These are phyloP conservation scores for Paraphoma sp. DNA, from an alignment of 2,329 filamentous ascomycete species.

Conservation along the genomic window DNA sequence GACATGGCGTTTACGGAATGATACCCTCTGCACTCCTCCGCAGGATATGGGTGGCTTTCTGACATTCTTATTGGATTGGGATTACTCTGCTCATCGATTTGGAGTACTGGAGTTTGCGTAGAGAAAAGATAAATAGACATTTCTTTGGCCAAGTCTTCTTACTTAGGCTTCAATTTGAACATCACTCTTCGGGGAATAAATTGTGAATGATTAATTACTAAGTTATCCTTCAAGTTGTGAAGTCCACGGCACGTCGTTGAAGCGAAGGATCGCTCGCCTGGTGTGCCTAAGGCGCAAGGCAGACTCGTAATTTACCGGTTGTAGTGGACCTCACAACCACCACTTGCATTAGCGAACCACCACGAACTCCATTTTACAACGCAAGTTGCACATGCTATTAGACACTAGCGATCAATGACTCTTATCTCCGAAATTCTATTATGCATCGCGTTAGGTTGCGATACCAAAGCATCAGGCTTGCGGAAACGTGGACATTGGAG, in stretches of 20 bases:
- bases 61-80: background rate
- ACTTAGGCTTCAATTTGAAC: background rate
- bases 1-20: background rate
- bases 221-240: too few species aligned
- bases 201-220: too few species aligned
- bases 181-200: background rate
- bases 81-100: too few species aligned
- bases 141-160: background rate
- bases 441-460: background rate
- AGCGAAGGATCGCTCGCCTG: background rate
- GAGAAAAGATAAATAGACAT: background rate
- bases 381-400: too few species aligned
- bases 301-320: conserved; percentile 2
- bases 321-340: background rate
- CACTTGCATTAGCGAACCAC: background rate
- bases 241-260: background rate
- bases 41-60: background rate
- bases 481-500: background rate
- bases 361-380: background rate
- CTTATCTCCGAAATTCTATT: background rate
- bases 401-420: background rate
- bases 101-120: background rate
- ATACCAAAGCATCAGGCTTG: background rate
- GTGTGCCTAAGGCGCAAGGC: conserved; percentile 5
- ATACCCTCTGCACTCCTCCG: background rate